Percentiles rank a stretch among this genome's conserved stretches.
Evolutionary conservation across 129 eudicot genomes (phyloP).

Genomic region (Kitagawia praeruptora): DNA sequence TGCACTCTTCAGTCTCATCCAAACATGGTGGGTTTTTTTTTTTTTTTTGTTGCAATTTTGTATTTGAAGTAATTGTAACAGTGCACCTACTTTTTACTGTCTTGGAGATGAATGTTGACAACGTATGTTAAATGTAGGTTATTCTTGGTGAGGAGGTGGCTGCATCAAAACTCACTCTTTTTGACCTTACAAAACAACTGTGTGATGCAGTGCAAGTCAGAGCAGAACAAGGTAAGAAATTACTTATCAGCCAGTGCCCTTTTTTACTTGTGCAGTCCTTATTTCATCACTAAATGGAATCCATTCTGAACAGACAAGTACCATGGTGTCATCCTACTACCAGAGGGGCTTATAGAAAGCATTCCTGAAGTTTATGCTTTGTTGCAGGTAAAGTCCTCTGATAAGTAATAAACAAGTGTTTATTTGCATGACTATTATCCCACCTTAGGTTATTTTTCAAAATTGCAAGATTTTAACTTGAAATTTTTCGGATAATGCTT

Average conservation of each 20-base stretch:
- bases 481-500: not conserved
- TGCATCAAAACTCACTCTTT: conserved; percentile 84
- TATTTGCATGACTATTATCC: not conserved
- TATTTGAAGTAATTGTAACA: not conserved
- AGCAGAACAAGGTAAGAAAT: conserved; percentile 57
- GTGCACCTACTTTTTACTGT: not conserved
- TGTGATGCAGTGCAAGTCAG: conserved; percentile 98
- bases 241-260: conserved; percentile 4
- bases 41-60: not conserved
- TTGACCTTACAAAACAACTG: conserved; percentile 84
- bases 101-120: conserved; percentile 2
- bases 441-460: not conserved
- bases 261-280: not conserved
- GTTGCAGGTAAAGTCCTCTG: conserved; percentile 46
- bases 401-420: not conserved
- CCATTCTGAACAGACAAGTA: conserved; percentile 46
- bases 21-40: conserved; percentile 49
- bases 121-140: conserved; percentile 41
- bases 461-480: not conserved
- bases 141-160: conserved; percentile 94
- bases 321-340: conserved; percentile 89
- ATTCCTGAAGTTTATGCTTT: conserved; percentile 87
- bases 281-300: conserved; percentile 1
- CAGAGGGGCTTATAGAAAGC: conserved; percentile 95
- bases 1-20: conserved; percentile 99